These are phyloP conservation scores for Nicotiana paniculata DNA, from an alignment of 257 asterid species.

Conservation along the genomic window DNA sequence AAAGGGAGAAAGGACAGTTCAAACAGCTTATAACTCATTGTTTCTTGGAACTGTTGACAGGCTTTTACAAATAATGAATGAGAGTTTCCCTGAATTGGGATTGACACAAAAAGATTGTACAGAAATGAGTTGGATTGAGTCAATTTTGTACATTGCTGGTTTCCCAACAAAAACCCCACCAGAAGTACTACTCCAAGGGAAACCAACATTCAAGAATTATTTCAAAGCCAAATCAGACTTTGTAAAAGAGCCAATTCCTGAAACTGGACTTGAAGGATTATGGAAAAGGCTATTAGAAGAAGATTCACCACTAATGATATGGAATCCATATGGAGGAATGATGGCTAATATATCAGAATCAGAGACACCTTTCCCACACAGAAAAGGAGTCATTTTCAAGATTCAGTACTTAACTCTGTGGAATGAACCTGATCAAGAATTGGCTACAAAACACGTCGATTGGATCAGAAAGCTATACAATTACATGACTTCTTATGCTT, in stretches of 20 bases:
- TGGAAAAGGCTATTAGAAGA: not conserved
- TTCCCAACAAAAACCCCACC: not conserved
- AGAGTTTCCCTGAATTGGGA: conserved; percentile 12
- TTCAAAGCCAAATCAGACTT: conserved; percentile 19
- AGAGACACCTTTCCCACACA: conserved; percentile 5
- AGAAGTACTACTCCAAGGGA: not conserved
- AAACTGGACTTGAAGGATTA: not conserved
- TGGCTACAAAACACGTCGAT: not conserved
- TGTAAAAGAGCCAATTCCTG: conserved; percentile 9
- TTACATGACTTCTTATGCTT: conserved; percentile 11
- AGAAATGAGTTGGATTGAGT: conserved; percentile 10
- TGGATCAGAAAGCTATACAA: conserved; percentile 4
- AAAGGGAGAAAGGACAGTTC: not conserved
- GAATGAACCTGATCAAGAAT: not conserved
- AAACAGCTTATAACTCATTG: conserved; percentile 8
- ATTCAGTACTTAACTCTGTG: not conserved
- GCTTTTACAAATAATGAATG: not conserved
- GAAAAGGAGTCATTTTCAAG: conserved; percentile 2
- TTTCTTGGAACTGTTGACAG: not conserved
- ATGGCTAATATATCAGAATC: conserved; percentile 11
- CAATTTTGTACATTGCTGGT: not conserved
- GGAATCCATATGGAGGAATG: conserved; percentile 11
- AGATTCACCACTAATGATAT: not conserved
- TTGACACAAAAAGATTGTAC: not conserved
- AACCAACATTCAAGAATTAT: not conserved